Base-by-base conservation (phyloP, 257 asterid species). In the Cordia subcordata region DNA sequence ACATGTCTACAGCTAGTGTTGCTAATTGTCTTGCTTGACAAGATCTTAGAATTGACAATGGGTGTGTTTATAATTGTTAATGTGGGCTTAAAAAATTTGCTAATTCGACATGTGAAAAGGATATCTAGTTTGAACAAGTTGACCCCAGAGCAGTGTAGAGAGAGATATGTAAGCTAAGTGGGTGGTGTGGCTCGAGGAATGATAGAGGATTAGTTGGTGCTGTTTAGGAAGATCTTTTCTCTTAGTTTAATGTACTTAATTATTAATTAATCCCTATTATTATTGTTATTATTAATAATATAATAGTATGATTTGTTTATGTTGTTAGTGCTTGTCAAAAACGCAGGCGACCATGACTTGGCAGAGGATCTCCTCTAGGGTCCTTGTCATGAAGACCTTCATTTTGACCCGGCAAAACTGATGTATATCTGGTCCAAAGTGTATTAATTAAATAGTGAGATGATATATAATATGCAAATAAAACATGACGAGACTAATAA, bases 151-250 rank as follows among this genome's bases (percentile, higher is more conserved):
- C n/a, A n/a, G n/a, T n/a, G n/a, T n/a, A n/a, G n/a, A 27, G 35
- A 27, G 72, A 65, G 79, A 68, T 62, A 61, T 56, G n/a, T n/a
- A n/a, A n/a, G n/a, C n/a, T 62, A 53, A 55, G 66, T 56, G 20
- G 68, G 66, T 55, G 22, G 83, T 63, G 85, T 81, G 89, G 87
- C 91, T 86, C 89, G 85, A 86, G 81, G 81, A 69, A 62, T 35
- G 17, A 55, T 49, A 57, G 38, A 13, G 15, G 15, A n/a, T 3
- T 22, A 27, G 8, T 33, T 15, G n/a, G 10, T 22, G 5, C 21
- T 17, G n/a, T n/a, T n/a, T n/a, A n/a, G n/a, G n/a, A n/a, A n/a
- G n/a, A n/a, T n/a, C n/a, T n/a, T n/a, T n/a, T n/a, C n/a, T n/a
- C n/a, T n/a, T n/a, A n/a, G n/a, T n/a, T n/a, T n/a, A n/a, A n/a